phyloP scores from a whole-genome alignment of 176 grass and related monocot species.

The Triticum turgidum region DNA sequence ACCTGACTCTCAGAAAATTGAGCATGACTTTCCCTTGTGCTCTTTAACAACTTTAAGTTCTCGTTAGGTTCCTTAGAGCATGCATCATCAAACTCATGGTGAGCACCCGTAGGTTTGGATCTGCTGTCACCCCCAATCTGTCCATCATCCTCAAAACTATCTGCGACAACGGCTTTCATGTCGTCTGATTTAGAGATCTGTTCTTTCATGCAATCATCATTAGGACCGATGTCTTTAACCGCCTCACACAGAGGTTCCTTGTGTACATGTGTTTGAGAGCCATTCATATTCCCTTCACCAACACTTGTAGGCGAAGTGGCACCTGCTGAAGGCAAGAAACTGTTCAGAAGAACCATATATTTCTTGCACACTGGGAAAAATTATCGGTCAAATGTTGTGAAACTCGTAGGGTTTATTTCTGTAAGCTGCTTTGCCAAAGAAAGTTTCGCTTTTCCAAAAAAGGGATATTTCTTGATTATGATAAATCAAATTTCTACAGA shows the following conservation, averaged over 20 bases:
- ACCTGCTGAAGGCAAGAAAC: conserved; percentile 41
- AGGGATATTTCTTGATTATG: conserved; percentile 1
- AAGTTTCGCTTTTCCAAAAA: conserved; percentile 21
- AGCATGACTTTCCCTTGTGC: conserved; percentile 30
- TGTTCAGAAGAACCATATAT: background rate
- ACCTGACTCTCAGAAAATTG: conserved; percentile 28
- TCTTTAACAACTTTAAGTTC: conserved; percentile 27
- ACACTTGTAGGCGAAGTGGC: conserved; percentile 24
- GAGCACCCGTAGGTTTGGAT: conserved; percentile 24
- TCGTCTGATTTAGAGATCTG: conserved; percentile 30
- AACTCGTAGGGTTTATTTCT: background rate
- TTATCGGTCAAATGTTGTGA: background rate
- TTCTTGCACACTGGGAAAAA: conserved; percentile 1
- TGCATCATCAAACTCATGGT: conserved; percentile 38
- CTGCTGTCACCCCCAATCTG: conserved; percentile 7
- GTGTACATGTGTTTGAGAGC: conserved; percentile 18
- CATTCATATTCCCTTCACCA: conserved; percentile 21
- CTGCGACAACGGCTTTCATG: conserved; percentile 46
- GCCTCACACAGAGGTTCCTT: conserved; percentile 20
- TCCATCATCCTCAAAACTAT: conserved; percentile 80
- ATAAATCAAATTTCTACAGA: conserved; percentile 15
- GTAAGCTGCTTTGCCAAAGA: conserved; percentile 18
- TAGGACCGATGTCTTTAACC: conserved; percentile 24
- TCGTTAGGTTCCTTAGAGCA: conserved; percentile 36
- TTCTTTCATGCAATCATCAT: conserved; percentile 33